Evolutionary conservation across 139 green algal species (phyloP).

Genomic region (Chlamydomonas incerta): DNA sequence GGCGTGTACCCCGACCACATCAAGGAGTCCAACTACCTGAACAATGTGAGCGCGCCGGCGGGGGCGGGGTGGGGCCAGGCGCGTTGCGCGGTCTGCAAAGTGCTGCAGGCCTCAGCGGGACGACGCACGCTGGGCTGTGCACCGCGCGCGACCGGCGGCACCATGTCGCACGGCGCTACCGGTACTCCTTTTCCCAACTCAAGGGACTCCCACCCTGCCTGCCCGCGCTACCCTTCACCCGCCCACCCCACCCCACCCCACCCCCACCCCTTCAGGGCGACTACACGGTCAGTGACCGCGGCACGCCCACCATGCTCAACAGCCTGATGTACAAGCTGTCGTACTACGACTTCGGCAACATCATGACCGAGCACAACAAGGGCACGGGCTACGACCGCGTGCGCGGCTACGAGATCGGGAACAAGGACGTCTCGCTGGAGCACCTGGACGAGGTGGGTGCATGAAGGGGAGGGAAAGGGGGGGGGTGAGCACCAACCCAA

Average conservation of each 20-base stretch:
- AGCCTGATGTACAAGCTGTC: slow-evolving; percentile 90
- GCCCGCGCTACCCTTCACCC: too few relatives aligned
- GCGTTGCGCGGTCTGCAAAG: too few relatives aligned
- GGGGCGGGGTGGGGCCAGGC: too few relatives aligned
- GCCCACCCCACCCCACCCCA: background rate
- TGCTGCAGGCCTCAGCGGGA: too few relatives aligned
- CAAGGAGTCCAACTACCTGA: slow-evolving; percentile 93
- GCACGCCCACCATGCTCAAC: slow-evolving; percentile 76
- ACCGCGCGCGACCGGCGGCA: too few relatives aligned
- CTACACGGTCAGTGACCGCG: slow-evolving; percentile 84
- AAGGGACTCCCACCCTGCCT: too few relatives aligned
- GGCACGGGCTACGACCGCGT: slow-evolving; percentile 85
- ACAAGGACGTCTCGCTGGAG: slow-evolving; percentile 73
- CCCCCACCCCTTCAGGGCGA: slow-evolving; percentile 39
- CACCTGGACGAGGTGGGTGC: slow-evolving; percentile 85
- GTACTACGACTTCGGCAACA: slow-evolving; percentile 62
- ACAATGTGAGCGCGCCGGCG: background rate
- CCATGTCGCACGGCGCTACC: too few relatives aligned
- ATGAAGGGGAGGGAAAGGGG: too few relatives aligned
- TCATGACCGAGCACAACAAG: slow-evolving; percentile 47
- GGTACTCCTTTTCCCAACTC: too few relatives aligned
- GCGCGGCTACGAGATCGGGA: slow-evolving; percentile 83
- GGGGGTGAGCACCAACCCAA: too few relatives aligned
- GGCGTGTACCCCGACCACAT: slow-evolving; percentile 79
- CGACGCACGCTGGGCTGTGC: too few relatives aligned